Evolutionary conservation across 129 eudicot species (phyloP).

Genomic region (Helianthus tuberosus): DNA sequence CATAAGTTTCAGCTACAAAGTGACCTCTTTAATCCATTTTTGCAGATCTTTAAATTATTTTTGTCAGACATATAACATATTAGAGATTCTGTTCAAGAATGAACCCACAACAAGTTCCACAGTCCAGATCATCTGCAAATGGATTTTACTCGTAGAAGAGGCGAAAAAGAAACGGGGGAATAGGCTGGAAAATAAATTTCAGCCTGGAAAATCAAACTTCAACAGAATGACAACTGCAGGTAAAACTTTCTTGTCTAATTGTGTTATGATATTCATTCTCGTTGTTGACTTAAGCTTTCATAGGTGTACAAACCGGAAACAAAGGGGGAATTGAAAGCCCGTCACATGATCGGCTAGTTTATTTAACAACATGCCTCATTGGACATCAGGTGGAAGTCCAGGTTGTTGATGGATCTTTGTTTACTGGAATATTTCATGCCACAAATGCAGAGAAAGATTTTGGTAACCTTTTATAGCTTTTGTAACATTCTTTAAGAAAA

Average conservation of each 20-base stretch:
- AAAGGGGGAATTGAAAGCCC: slow-evolving; percentile 64
- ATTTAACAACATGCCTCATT: slow-evolving; percentile 72
- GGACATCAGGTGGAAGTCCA: slow-evolving; percentile 97
- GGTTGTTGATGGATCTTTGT: slow-evolving; percentile 81
- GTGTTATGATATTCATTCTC: background rate
- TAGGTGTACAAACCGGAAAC: slow-evolving; percentile 50
- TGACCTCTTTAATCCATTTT: background rate
- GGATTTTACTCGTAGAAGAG: slow-evolving; percentile 66
- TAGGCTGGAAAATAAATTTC: slow-evolving; percentile 56
- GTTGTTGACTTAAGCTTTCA: slow-evolving; percentile 24
- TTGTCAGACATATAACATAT: background rate
- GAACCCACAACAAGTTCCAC: slow-evolving; percentile 78
- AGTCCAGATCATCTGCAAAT: slow-evolving; percentile 72
- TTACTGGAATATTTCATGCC: slow-evolving; percentile 83
- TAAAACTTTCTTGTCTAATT: slow-evolving; percentile 23
- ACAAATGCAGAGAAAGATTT: slow-evolving; percentile 85
- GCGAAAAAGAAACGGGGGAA: slow-evolving; percentile 65
- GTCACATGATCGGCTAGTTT: slow-evolving; percentile 77
- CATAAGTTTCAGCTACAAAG: background rate
- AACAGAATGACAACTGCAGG: slow-evolving; percentile 50
- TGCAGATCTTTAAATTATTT: slow-evolving; percentile 5
- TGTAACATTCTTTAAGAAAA: slow-evolving; percentile 13
- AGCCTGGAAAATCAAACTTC: slow-evolving; percentile 59
- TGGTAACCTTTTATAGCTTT: slow-evolving; percentile 56
- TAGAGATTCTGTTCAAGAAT: slow-evolving; percentile 44